Base-by-base conservation (phyloP, 345 rosid genomes). In the Microcos paniculata region DNA sequence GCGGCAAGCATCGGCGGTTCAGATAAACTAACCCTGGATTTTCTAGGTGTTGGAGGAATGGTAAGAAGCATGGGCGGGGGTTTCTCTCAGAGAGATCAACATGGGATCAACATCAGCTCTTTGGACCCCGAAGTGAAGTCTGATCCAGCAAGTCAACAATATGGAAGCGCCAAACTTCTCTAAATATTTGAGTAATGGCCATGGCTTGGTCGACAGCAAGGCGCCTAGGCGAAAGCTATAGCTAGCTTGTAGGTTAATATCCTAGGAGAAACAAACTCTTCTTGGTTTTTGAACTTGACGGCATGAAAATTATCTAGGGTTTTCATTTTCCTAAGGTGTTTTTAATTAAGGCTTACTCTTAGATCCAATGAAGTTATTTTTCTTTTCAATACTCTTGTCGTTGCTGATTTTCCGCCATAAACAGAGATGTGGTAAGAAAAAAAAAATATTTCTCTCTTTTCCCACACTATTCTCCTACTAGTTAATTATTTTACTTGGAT, bases 1-100 rank as follows among this genome's bases (percentile, higher is more conserved):
- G 79, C 74, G 77, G 85, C 57, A 75, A 80, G 13, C 79, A 81
- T 89, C 19, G 87, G 89, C 3, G 88, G 87, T 10, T 86, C 90
- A 5, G 94, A 90, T 71, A 89, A 88, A 76, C 74, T 90, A 76
- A 92, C 97, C 2, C 79, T 91, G 76, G 97, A 92, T 76, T 92
- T 92, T 80, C 91, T 92, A 16, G 97, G 97, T 4, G 97, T 92
- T 71, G 95, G 97, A 52, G 91, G 90, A 64, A 82, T 84, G 83
- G 82, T 84, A 62, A 85, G 90, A 78, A 87, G 77, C 64, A 81
- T 81, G 6, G 82, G 78, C 35, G 82, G 79, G 56, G 76, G 86
- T 15, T 62, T 71, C 58, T 38, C 75, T 24, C 79, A 70, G 57
- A 70, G 76, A 67, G 75, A 76, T 35, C 81, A 79, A 30, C 79